A percentile compares a stretch with the other conserved stretches of the same genome.
Conservation (phyloP, 768 basidiomycete genomes). For the Saitozyma sp. region DNA sequence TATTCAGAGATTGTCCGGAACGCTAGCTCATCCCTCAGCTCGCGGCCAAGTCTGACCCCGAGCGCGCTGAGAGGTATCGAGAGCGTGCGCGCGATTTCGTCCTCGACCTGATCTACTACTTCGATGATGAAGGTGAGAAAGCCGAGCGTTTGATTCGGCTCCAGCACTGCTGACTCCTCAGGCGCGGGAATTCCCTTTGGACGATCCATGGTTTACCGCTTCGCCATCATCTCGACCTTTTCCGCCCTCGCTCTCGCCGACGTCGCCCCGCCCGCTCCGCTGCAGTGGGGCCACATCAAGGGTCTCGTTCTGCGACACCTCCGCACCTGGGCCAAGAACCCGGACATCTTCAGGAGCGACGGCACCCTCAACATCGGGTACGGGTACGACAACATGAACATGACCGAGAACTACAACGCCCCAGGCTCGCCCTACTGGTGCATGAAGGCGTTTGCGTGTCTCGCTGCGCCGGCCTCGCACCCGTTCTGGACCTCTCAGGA, state of each 20-base stretch:
- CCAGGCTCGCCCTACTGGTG: constrained; percentile 76
- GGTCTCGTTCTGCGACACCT: constrained; percentile 72
- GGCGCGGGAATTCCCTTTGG: constrained; percentile 76
- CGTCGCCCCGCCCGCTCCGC: constrained; percentile 66
- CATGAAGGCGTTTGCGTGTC: constrained; percentile 71
- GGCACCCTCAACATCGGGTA: constrained; percentile 73
- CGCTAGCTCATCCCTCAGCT: constrained; percentile 46
- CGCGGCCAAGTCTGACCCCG: constrained; percentile 64
- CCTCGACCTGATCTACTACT: constrained; percentile 72
- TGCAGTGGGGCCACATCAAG: constrained; percentile 70
- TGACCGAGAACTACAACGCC: constrained; percentile 71
- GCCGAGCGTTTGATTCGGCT: background rate
- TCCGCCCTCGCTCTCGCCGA: constrained; percentile 72
- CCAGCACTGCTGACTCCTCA: constrained; percentile 31
- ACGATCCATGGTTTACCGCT: constrained; percentile 72
- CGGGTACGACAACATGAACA: constrained; percentile 69
- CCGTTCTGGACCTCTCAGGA: constrained; percentile 73
- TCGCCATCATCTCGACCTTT: constrained; percentile 78
- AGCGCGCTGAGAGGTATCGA: constrained; percentile 65
- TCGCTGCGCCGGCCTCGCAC: constrained; percentile 65
- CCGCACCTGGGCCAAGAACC: constrained; percentile 68
- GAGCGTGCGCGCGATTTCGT: constrained; percentile 66
- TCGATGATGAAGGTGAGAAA: constrained; percentile 64
- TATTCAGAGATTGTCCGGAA: background rate
- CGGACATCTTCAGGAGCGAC: constrained; percentile 59